These are phyloP conservation scores for Stachybotrys chlorohalonatus DNA, from an alignment of 2,329 filamentous ascomycete species.

Conservation along the genomic window DNA sequence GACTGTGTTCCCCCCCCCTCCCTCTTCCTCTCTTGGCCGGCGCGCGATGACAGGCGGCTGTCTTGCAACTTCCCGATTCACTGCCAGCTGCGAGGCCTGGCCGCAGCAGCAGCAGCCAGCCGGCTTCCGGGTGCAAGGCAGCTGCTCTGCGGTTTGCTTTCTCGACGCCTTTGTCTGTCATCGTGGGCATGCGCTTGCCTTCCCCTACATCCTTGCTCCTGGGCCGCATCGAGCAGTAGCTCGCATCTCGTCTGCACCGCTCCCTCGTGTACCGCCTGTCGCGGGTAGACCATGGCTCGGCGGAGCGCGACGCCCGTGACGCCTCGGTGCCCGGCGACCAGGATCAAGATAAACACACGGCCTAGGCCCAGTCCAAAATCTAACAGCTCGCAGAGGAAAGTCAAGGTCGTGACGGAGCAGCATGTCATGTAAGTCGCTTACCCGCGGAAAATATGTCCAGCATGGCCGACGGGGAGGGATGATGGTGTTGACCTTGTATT, in stretches of 20 bases:
- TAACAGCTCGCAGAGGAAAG: conserved; percentile 58
- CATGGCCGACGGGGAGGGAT: neutral
- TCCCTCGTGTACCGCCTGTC: neutral
- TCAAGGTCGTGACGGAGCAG: conserved; percentile 93
- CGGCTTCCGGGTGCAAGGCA: neutral
- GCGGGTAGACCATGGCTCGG: neutral
- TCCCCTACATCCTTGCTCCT: too few relatives aligned
- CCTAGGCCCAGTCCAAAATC: conserved; percentile 4
- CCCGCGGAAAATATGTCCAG: neutral
- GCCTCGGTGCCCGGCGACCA: neutral
- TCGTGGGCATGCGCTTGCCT: neutral
- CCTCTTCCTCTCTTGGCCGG: neutral
- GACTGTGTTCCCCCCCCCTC: neutral
- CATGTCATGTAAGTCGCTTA: conserved; percentile 63
- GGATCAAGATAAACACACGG: neutral
- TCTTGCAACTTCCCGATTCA: neutral
- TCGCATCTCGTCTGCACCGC: neutral
- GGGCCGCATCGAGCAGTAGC: too few relatives aligned
- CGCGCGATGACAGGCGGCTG: neutral
- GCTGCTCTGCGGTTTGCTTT: neutral
- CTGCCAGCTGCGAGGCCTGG: neutral
- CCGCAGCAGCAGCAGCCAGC: neutral
- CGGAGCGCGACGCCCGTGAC: neutral
- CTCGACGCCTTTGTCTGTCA: neutral
- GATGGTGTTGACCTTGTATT: conserved; percentile 7